Percentiles rank a stretch among this genome's conserved stretches.
Evolutionary conservation across 108 stramenopile genomes (phyloP).

Genomic region (Discostella pseudostelligera): DNA sequence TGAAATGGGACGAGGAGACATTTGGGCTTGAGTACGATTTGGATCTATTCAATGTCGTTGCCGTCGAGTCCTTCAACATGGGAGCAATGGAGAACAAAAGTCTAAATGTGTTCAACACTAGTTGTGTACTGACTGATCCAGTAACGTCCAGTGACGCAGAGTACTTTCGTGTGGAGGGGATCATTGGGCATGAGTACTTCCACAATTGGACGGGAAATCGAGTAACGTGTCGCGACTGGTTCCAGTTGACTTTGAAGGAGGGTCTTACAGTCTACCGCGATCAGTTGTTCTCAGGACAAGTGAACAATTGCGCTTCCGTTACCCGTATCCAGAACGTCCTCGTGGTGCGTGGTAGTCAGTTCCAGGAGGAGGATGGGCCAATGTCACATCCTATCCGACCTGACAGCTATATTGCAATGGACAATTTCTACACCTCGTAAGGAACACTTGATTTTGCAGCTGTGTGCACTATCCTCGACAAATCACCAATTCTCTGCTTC

Average conservation of each 20-base stretch:
- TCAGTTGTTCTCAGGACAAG: conserved; percentile 63
- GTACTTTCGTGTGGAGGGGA: conserved; percentile 61
- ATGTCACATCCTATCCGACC: conserved; percentile 83
- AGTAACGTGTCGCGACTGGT: conserved; percentile 83
- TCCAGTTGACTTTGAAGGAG: conserved; percentile 84
- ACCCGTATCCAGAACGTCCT: conserved; percentile 64
- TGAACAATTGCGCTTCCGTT: conserved; percentile 48
- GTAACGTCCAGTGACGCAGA: conserved; percentile 54
- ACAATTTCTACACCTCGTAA: conserved; percentile 73
- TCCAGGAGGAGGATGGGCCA: conserved; percentile 53
- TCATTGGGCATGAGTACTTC: conserved; percentile 81
- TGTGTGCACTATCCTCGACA: conserved; percentile 10
- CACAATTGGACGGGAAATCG: conserved; percentile 85
- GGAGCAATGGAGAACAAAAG: conserved; percentile 88
- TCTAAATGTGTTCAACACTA: conserved; percentile 67
- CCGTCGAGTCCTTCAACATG: conserved; percentile 67
- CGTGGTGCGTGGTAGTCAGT: conserved; percentile 54
- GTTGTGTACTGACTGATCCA: conserved; percentile 64
- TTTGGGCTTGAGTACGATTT: conserved; percentile 80
- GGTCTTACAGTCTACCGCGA: conserved; percentile 82
- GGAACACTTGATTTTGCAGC: background rate
- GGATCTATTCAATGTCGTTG: conserved; percentile 74
- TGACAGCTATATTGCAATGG: conserved; percentile 71
- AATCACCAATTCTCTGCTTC: conserved; percentile 57
- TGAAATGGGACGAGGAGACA: conserved; percentile 77